phyloP scores from a whole-genome alignment of 2,329 filamentous ascomycete genomes.

The Epichloe uncinata region DNA sequence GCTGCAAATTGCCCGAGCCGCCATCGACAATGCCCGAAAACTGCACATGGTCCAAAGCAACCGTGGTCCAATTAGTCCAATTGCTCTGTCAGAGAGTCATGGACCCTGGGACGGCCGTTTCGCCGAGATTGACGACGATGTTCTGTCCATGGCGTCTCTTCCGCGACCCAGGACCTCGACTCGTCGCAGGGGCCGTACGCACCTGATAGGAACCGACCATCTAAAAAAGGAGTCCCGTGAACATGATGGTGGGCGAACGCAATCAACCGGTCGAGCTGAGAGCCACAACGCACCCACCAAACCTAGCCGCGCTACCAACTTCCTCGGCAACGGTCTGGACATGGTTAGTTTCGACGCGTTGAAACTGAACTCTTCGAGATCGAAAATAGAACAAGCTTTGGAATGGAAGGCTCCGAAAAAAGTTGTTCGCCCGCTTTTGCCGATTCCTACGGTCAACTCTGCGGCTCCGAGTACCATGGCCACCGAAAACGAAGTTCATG shows the following conservation, averaged over 20 bases:
- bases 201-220: background rate
- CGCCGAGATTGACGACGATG: conserved; percentile 13
- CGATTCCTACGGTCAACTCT: background rate
- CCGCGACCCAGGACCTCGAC: conserved; percentile 12
- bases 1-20: conserved; percentile 35
- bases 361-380: background rate
- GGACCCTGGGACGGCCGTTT: conserved; percentile 9
- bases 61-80: conserved; percentile 16
- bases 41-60: conserved; percentile 27
- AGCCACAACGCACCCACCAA: background rate
- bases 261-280: background rate
- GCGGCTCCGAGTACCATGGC: background rate
- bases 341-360: conserved; percentile 3
- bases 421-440: background rate
- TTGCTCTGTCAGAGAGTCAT: conserved; percentile 15
- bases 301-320: background rate
- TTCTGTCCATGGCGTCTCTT: conserved; percentile 9
- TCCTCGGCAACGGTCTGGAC: background rate
- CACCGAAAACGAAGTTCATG: background rate
- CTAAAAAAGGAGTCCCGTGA: background rate
- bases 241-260: background rate
- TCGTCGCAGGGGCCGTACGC: conserved; percentile 15
- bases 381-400: background rate
- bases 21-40: conserved; percentile 39
- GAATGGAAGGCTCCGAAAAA: conserved; percentile 1